phyloP scores from a whole-genome alignment of 768 basidiomycete genomes.

The Agrocybe chaxingu region DNA sequence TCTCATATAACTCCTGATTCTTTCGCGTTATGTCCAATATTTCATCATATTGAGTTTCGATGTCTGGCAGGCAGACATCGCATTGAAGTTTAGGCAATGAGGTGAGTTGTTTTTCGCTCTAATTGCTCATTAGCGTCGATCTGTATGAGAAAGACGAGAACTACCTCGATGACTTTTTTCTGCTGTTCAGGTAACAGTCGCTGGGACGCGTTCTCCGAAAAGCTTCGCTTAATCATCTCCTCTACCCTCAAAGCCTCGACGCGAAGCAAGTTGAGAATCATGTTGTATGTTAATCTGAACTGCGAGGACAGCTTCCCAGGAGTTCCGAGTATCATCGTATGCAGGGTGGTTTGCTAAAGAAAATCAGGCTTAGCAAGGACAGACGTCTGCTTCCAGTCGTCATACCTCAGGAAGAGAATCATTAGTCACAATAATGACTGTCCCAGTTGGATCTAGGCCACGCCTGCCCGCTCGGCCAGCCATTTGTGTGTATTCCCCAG shows the following conservation, averaged over 20 bases:
- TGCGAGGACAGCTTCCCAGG: slow-evolving; percentile 93
- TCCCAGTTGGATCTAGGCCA: slow-evolving; percentile 92
- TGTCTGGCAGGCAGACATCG: slow-evolving; percentile 64
- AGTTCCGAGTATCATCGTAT: slow-evolving; percentile 90
- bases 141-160: slow-evolving; percentile 6
- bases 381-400: neutral
- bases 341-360: slow-evolving; percentile 65
- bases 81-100: slow-evolving; percentile 66
- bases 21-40: slow-evolving; percentile 56
- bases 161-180: slow-evolving; percentile 77
- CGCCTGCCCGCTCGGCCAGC: slow-evolving; percentile 96
- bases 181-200: slow-evolving; percentile 91
- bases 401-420: slow-evolving; percentile 84
- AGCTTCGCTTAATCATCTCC: slow-evolving; percentile 99
- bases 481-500: slow-evolving; percentile 98
- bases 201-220: slow-evolving; percentile 97
- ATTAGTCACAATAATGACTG: slow-evolving; percentile 85
- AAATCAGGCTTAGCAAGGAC: neutral
- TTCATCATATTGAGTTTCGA: slow-evolving; percentile 73
- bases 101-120: slow-evolving; percentile 73
- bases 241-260: slow-evolving; percentile 96
- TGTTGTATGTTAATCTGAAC: slow-evolving; percentile 97
- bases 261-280: slow-evolving; percentile 95
- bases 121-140: slow-evolving; percentile 6
- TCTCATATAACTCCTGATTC: slow-evolving; percentile 60